phyloP scores from a whole-genome alignment of 106 monocot species.

The Hemerocallis citrina region DNA sequence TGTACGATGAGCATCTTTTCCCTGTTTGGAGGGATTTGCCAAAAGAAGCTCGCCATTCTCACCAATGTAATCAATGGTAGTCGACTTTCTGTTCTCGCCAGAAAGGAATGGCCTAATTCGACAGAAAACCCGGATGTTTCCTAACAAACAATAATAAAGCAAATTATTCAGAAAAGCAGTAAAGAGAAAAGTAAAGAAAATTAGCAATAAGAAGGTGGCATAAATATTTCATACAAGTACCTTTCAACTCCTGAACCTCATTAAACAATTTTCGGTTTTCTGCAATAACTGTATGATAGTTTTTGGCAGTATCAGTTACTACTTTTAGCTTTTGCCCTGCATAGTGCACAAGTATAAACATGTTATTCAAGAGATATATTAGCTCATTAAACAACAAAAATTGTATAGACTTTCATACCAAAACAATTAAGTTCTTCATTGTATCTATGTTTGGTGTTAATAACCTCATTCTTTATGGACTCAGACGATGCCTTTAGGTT shows the following conservation, averaged over 20 bases:
- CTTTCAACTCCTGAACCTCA: constrained; percentile 82
- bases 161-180: background rate
- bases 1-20: constrained; percentile 53
- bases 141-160: constrained; percentile 18
- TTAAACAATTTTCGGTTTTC: constrained; percentile 65
- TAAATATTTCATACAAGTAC: constrained; percentile 14
- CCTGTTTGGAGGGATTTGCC: constrained; percentile 58
- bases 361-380: background rate
- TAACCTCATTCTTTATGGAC: constrained; percentile 41
- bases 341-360: background rate
- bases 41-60: constrained; percentile 70
- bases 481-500: constrained; percentile 37
- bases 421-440: constrained; percentile 35
- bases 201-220: background rate
- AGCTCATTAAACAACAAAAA: background rate
- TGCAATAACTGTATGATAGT: constrained; percentile 42
- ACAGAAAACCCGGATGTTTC: constrained; percentile 83
- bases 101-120: constrained; percentile 70
- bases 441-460: constrained; percentile 28
- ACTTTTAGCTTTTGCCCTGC: constrained; percentile 51
- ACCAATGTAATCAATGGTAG: constrained; percentile 52
- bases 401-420: constrained; percentile 22
- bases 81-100: constrained; percentile 32
- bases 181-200: background rate
- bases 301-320: constrained; percentile 42